These are phyloP conservation scores for Verticillium longisporum DNA, from an alignment of 2,329 filamentous ascomycete genomes.

Conservation along the genomic window DNA sequence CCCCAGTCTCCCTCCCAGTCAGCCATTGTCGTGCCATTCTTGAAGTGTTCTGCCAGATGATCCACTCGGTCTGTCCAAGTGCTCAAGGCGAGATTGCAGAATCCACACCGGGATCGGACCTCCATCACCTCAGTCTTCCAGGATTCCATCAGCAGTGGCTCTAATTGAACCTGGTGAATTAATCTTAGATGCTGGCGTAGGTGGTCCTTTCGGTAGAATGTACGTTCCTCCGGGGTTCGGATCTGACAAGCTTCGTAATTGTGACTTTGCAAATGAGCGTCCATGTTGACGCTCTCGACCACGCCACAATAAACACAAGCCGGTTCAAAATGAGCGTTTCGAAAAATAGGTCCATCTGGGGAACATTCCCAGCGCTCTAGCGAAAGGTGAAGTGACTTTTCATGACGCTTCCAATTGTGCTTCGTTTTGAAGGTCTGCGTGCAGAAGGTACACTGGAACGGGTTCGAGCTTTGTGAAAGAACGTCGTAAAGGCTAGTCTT, in stretches of 20 bases:
- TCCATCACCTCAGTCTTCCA: constrained; percentile 56
- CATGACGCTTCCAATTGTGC: constrained; percentile 1
- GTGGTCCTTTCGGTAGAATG: constrained; percentile 62
- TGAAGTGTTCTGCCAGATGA: constrained; percentile 63
- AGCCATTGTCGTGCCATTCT: constrained; percentile 58
- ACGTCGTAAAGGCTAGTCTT: neutral
- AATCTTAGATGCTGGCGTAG: constrained; percentile 57
- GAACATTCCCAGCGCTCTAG: neutral
- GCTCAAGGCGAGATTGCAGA: constrained; percentile 56
- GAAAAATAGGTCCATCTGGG: neutral
- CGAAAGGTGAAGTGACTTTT: neutral
- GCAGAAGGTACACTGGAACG: constrained; percentile 45
- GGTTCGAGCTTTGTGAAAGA: neutral
- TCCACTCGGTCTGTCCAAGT: constrained; percentile 57
- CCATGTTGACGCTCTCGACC: constrained; percentile 39
- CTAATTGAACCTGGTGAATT: constrained; percentile 56
- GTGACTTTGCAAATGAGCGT: constrained; percentile 48
- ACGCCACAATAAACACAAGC: constrained; percentile 55
- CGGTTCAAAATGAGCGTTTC: constrained; percentile 10
- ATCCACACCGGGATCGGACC: constrained; percentile 58
- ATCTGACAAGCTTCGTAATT: constrained; percentile 61
- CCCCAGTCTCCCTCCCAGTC: constrained; percentile 67
- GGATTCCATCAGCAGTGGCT: constrained; percentile 56
- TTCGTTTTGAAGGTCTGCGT: constrained; percentile 28
- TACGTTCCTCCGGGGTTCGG: constrained; percentile 52